Evolutionary conservation across 805 yeast genomes (phyloP).

Genomic region (Barnettozyma sucrosica): DNA sequence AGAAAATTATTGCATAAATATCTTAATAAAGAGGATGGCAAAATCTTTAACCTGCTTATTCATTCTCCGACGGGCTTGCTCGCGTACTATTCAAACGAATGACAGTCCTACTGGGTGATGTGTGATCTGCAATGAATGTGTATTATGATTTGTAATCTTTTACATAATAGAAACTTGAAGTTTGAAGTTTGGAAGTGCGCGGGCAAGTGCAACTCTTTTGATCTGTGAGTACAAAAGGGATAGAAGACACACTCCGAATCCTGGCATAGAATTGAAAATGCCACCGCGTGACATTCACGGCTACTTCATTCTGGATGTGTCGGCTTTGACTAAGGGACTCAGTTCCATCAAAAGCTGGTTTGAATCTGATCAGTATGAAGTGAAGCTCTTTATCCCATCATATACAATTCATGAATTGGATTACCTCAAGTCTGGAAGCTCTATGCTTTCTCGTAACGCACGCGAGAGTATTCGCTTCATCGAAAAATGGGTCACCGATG

Average conservation of each 20-base stretch:
- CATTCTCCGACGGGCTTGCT: no score
- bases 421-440: conserved; percentile 46
- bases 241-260: not conserved
- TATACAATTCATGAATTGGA: conserved; percentile 57
- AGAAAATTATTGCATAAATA: not conserved
- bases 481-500: conserved; percentile 30
- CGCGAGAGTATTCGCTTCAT: conserved; percentile 58
- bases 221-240: not conserved
- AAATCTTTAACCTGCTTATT: no score
- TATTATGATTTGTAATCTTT: not conserved
- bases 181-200: not conserved
- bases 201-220: not conserved
- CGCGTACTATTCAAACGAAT: no score
- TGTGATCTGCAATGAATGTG: no score
- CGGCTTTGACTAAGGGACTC: conserved; percentile 62
- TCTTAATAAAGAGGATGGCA: no score
- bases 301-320: conserved; percentile 56
- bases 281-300: not conserved
- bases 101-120: no score
- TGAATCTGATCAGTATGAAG: conserved; percentile 28
- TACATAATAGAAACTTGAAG: not conserved
- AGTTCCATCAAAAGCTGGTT: conserved; percentile 65
- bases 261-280: not conserved
- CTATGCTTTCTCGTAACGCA: conserved; percentile 57
- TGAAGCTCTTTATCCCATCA: conserved; percentile 45